Conservation (phyloP, 2,329 filamentous ascomycete genomes). For the Pseudogymnoascus sp. region DNA sequence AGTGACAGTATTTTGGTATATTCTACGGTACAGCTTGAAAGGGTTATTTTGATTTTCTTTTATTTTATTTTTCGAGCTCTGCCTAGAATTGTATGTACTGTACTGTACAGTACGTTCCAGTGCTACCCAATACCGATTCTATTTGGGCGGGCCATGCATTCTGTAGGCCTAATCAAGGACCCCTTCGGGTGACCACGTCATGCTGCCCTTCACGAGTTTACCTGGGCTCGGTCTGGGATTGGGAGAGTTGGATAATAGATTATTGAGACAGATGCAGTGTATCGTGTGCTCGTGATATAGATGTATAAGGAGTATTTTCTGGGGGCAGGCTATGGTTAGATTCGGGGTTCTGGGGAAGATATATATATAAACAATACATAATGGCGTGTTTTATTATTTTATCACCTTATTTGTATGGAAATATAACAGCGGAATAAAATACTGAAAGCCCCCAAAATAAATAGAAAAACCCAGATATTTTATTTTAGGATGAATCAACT, state of each 20-base stretch:
- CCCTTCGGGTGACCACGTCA: conserved; percentile 4
- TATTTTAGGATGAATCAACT: not conserved
- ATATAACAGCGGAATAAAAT: not conserved
- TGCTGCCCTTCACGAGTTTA: not conserved
- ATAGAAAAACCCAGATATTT: not conserved
- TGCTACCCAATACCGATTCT: not conserved
- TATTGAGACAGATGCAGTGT: not conserved
- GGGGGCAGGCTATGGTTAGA: not conserved
- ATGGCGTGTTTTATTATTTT: not conserved
- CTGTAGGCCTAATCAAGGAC: conserved; percentile 1
- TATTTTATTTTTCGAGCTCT: not conserved
- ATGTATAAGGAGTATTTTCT: no score
- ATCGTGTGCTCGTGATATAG: not conserved
- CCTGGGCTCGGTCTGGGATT: not conserved
- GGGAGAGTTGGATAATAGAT: not conserved
- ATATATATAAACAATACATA: not conserved
- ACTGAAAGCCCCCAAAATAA: not conserved
- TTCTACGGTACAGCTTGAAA: conserved; percentile 1
- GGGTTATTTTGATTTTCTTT: not conserved
- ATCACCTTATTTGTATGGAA: not conserved
- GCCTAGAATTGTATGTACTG: not conserved
- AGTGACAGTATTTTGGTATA: not conserved
- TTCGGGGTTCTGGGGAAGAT: not conserved
- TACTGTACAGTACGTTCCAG: not conserved
- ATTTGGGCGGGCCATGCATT: not conserved